Percentiles rank a stretch among this genome's conserved stretches.
Evolutionary conservation across 306 rosid species (phyloP).

Genomic region (Citrullus colocynthis): DNA sequence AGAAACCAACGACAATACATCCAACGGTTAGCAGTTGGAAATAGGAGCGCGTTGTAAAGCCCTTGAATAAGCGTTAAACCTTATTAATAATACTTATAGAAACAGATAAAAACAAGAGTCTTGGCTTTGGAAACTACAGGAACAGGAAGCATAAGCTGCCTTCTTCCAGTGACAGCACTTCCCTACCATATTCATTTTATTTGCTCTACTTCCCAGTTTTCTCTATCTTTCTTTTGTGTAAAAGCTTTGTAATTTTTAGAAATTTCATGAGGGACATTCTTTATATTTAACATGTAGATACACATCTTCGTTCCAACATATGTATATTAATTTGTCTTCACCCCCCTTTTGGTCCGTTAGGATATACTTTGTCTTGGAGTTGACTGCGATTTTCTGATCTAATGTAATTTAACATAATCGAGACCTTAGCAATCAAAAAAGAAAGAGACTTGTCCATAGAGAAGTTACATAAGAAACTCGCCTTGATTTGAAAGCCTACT

Average conservation of each 20-base stretch:
- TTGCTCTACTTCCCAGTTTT: neutral
- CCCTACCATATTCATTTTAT: neutral
- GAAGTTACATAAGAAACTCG: too few relatives aligned
- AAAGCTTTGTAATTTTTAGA: neutral
- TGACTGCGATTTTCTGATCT: neutral
- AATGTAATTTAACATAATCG: neutral
- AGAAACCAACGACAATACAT: slow-evolving; percentile 25
- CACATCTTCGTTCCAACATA: neutral
- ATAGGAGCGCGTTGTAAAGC: slow-evolving; percentile 6
- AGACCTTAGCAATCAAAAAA: neutral
- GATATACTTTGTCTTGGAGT: neutral
- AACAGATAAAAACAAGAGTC: neutral
- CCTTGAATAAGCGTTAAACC: neutral
- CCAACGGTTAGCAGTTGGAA: slow-evolving; percentile 17
- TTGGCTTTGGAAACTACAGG: neutral
- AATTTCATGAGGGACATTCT: slow-evolving; percentile 2
- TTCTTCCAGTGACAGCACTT: neutral
- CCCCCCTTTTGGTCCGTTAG: neutral
- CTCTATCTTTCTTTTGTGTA: neutral
- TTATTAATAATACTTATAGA: neutral
- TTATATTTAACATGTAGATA: slow-evolving; percentile 22
- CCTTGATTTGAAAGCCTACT: too few relatives aligned
- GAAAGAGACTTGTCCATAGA: too few relatives aligned
- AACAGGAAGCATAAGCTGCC: slow-evolving; percentile 21
- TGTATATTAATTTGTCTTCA: neutral